Base-by-base conservation (phyloP, 495 filamentous ascomycete genomes). In the Cladorrhinum samala region DNA sequence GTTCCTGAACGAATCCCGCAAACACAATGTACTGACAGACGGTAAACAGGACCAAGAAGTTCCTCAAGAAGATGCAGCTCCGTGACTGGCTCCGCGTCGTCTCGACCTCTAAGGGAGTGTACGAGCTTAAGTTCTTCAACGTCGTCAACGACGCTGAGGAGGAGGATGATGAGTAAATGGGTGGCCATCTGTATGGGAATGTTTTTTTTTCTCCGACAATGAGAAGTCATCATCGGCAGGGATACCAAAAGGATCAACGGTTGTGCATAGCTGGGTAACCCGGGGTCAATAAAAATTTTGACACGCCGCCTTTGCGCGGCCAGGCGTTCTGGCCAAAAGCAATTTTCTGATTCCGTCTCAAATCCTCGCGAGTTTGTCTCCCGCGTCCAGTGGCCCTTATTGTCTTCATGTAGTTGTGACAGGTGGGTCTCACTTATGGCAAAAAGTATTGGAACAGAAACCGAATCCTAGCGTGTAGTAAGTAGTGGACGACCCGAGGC, bases 81-180 rank as follows among this genome's bases (percentile, higher is more conserved):
- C 88, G 93, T 77, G 93, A 98, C 81, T 98, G 94, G 94, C 86
- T 98, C 69, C 91, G 93, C 62, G 93, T 98, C 60, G 94, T 98
- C 69, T 91, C 90, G 52, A 96, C 91, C 68, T 87, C 86, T 73
- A 89, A 89, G 81, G 92, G 92, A 66, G 90, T 95, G 58, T 98
- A 97, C 78, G 91, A 96, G 82, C 87, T 98, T 72, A 88, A 92
- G 75, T 98, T 97, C 91, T 98, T 93, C 91, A 98, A 97, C 81
- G 91, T 97, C 72, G 92, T 95, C 66, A 91, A 93, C 75, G 94
- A 98, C 71, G 91, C 87, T 66, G 89, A 77, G 55, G 93, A 97
- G 59, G 93, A 98, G 61, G 93, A 98, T 72, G 93, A 98, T 60
- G 94, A 98, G 68, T 98, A 95, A 81, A 59, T 55, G 50, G 48